These are phyloP conservation scores for Corchorus olitorius DNA, from an alignment of 345 rosid species.

Conservation along the genomic window DNA sequence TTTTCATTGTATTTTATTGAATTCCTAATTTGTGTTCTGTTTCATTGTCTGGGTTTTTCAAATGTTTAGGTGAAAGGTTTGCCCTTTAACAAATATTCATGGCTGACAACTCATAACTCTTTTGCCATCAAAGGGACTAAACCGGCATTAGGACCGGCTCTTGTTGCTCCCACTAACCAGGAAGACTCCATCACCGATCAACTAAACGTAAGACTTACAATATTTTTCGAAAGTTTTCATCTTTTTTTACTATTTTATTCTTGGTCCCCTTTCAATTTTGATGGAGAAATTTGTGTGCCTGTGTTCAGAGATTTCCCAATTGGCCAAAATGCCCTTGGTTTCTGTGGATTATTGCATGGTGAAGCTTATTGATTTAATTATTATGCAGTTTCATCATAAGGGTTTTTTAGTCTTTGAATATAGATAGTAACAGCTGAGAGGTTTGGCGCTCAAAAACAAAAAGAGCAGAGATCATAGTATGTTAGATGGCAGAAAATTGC, in stretches of 20 bases:
- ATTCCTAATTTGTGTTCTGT: not conserved
- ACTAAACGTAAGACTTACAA: constrained; percentile 53
- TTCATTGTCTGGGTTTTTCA: constrained; percentile 37
- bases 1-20: not conserved
- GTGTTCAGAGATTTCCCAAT: not conserved
- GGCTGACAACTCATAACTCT: constrained; percentile 94
- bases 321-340: not conserved
- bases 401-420: not conserved
- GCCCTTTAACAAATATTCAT: constrained; percentile 84
- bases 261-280: not conserved
- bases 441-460: not conserved
- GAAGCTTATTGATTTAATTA: not conserved
- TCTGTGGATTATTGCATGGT: not conserved
- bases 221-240: not conserved
- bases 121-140: constrained; percentile 50
- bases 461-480: not conserved
- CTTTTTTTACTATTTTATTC: not conserved
- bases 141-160: constrained; percentile 47
- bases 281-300: not conserved
- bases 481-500: not conserved
- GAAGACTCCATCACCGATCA: constrained; percentile 82
- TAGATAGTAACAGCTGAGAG: not conserved
- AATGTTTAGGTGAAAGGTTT: constrained; percentile 69
- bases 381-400: not conserved
- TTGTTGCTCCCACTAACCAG: constrained; percentile 70